Base-by-base conservation (phyloP, 1,139 yeast genomes). In the Groenewaldozyma auringiensis region DNA sequence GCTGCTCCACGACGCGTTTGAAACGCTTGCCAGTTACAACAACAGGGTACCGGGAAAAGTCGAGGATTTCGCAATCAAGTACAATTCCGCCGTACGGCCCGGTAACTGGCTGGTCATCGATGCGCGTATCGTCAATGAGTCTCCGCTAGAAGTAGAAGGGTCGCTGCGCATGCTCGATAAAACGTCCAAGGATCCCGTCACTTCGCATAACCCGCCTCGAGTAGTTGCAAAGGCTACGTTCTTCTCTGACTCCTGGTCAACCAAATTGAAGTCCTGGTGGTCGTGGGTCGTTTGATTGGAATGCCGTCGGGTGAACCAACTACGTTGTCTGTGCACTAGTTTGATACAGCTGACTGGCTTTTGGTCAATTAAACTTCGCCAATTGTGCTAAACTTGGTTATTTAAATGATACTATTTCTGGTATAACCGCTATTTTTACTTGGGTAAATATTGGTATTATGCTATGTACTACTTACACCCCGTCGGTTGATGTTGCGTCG, bases 1-100 rank as follows among this genome's bases (percentile, higher is more conserved):
- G 0, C 67, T 89, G 13, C 68, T 87, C 48, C 94, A 85, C 59
- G 96, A 88, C 52, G 72, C 84, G 2, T 73, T 79, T 20, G 20
- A 20, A 11, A 35, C 8, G 9, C 38, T 35, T 8, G 38, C 38
- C 13, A 14, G 20, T 4, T 33, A 11, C 13, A 33, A 33, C 11
- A 13, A 13, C 20, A 4, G 13, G 8, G 25, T 20, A 9, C 21
- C 4, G 6, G 6, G 38, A 4, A n/a, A 18, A 35, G 25, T 35
- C 4, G 22, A 35, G 20, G 6, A 20, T 20, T 16, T 35, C 20
- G 8, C 25, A 9, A 35, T 35, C 4, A 4, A 20, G n/a, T 35
- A 35, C 25, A 35, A 35, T 4, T 8, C 4, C 8, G 6, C 22
- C 6, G n/a, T 35, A 21, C 4, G n/a, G n/a, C 38, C 38, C 8